Evolutionary conservation across 2,329 filamentous ascomycete genomes (phyloP), one percentile per base, ranked within the genome.

Genomic region (Trichoderma gracile): DNA sequence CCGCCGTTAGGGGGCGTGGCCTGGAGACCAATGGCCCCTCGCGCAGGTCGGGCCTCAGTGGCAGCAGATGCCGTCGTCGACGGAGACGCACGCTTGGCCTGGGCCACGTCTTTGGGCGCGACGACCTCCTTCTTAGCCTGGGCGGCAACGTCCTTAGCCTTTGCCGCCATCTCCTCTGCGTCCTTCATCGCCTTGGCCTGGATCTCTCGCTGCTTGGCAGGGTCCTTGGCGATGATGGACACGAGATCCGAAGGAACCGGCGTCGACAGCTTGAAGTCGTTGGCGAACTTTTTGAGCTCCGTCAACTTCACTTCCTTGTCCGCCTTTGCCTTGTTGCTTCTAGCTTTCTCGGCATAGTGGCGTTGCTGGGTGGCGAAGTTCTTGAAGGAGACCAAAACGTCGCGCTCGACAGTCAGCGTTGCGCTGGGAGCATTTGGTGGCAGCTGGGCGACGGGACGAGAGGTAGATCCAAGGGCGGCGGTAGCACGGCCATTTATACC

Each of bases 211-310:
- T 98, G 95, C 79, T 97, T 99, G 52, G 82, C 84, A n/a, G 93
- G 93, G 74, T 99, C 95, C 75, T 98, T 99, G 65, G 95, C 94
- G 66, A 99, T 89, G 69, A 99, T 99, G 1, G 92, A 89, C 30
- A 99, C 93, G 42, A 99, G 79, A 76, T 99, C 95, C 58, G 86
- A 88, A 1, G 95, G 95, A 12, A 99, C 93, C 6, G 93, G 93
- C 3, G 94, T 97, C 56, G 91, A 89, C 19, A 99, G 85, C 79
- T 98, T 98, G 82, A 99, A 99, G 74, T 86, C 95, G 70, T 89
- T 86, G 1, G 95, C 92, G 76, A 99, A 99, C 73, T 94, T 97
- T 82, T 95, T 96, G 65, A 99, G 79, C 78, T 99, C 95, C 66
- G 92, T 96, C 67, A 99, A 78, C 77, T 96, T 97, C 68, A 95